phyloP scores from a whole-genome alignment of 163 green algal species.

The Trebouxia gelatinosa region DNA sequence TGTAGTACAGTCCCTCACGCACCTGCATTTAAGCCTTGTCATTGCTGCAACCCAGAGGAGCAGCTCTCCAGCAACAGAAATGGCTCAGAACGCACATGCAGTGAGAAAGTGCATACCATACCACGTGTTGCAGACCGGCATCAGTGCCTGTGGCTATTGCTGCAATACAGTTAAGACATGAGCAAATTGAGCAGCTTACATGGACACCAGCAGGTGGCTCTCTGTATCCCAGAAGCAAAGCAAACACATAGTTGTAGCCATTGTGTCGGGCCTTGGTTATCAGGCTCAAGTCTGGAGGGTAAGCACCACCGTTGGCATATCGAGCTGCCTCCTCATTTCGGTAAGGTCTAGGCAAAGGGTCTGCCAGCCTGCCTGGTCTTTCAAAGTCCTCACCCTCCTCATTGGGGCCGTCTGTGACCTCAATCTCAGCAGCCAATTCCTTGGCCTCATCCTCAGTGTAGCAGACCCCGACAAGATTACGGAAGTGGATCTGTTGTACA shows the following conservation, averaged over 20 bases:
- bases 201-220: slow-evolving; percentile 90
- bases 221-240: slow-evolving; percentile 94
- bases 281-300: slow-evolving; percentile 95
- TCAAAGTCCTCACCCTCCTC: slow-evolving; percentile 88
- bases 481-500: slow-evolving; percentile 91
- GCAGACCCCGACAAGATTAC: slow-evolving; percentile 91
- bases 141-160: too few species aligned
- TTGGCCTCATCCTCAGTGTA: slow-evolving; percentile 97
- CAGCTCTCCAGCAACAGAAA: not conserved
- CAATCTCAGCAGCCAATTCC: slow-evolving; percentile 74
- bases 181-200: too few species aligned
- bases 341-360: slow-evolving; percentile 93
- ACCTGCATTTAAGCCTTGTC: slow-evolving; percentile 62
- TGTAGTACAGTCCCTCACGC: slow-evolving; percentile 98
- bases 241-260: slow-evolving; percentile 97
- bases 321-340: slow-evolving; percentile 92
- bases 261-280: slow-evolving; percentile 96
- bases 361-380: slow-evolving; percentile 83
- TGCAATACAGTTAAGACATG: too few species aligned
- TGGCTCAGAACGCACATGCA: too few species aligned
- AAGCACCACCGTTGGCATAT: slow-evolving; percentile 96
- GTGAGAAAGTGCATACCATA: too few species aligned
- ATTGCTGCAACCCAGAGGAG: not conserved
- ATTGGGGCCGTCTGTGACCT: slow-evolving; percentile 93
- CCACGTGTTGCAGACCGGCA: not conserved